Base-by-base conservation (phyloP, 2,329 filamentous ascomycete species). In the Paecilomyces sp. region DNA sequence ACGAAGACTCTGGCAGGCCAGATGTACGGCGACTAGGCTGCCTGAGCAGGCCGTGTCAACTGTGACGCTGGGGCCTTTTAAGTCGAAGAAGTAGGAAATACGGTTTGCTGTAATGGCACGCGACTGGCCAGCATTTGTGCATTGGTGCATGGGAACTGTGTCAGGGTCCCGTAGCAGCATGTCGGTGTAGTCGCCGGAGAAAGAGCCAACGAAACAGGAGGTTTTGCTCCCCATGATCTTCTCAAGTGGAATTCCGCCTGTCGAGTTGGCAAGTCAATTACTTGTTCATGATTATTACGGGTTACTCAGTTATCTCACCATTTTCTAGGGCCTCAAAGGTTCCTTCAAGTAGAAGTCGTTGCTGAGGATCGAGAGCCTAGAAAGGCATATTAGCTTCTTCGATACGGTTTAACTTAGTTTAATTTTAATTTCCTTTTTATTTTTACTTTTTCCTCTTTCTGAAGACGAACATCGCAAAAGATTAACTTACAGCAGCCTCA, bases 11-110 rank as follows among this genome's bases (percentile, higher is more conserved):
- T 68, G 62, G 53, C 63, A 65, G 2, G 68, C 68, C 28, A 55
- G 41, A 61, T 70, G 65, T 5, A 69, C 52, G 6, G 66, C 68
- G 15, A 56, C 53, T 11, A 66, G 54, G 34, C 57, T 59, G 9
- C 61, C 28, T 11, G 63, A 64, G 58, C 67, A 66, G 3, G 61
- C 68, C 1, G 67, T 68, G 50, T 68, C 60, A 4, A 68, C 30
- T 12, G 65, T 67, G 11, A 67, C 51, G 31, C 58, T 62, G 3
- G 66, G 61, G 1, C 67, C 67, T 22, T 53, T 55, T 12, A 69
- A 55, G 55, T 70, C 65, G 47, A 60, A 70, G 34, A 62, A 63
- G 24, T 63, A 64, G 8, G 68, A 69, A 9, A 71, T 30, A 1
- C 68, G 63, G 50, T 70, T 70, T 2, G 68, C 54, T 15, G 63